phyloP scores from a whole-genome alignment of 2,329 filamentous ascomycete genomes.

The Sodiomyces alkalinus region DNA sequence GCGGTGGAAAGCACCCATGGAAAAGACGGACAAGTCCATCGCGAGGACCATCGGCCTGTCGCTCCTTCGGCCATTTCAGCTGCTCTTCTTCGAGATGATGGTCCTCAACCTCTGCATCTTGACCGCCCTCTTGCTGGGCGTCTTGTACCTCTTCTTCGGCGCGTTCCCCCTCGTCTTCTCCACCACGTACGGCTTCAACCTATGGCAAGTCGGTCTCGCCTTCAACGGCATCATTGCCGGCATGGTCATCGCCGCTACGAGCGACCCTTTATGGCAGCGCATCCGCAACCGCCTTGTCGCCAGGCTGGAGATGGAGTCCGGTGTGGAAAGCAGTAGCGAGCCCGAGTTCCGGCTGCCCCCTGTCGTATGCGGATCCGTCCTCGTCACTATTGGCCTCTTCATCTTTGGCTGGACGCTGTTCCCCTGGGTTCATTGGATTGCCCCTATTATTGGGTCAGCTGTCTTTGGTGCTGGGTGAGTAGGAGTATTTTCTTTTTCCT shows the following conservation, averaged over 20 bases:
- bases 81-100: slow-evolving; percentile 75
- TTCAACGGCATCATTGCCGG: slow-evolving; percentile 60
- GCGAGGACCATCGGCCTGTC: slow-evolving; percentile 40
- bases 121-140: slow-evolving; percentile 71
- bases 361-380: slow-evolving; percentile 54
- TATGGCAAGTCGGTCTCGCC: slow-evolving; percentile 66
- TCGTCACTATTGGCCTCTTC: slow-evolving; percentile 72
- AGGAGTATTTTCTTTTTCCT: slow-evolving; percentile 2
- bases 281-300: slow-evolving; percentile 43
- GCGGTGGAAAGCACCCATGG: slow-evolving; percentile 62
- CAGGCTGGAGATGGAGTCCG: slow-evolving; percentile 33
- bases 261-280: slow-evolving; percentile 50
- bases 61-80: slow-evolving; percentile 57
- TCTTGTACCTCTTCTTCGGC: slow-evolving; percentile 83
- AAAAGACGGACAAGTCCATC: slow-evolving; percentile 57
- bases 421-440: slow-evolving; percentile 58
- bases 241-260: slow-evolving; percentile 47
- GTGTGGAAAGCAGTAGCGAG: slow-evolving; percentile 46
- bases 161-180: slow-evolving; percentile 72
- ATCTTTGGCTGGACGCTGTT: slow-evolving; percentile 82
- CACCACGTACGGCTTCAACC: slow-evolving; percentile 57
- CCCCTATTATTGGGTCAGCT: slow-evolving; percentile 56
- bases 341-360: slow-evolving; percentile 78
- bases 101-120: slow-evolving; percentile 68
- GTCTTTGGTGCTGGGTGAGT: slow-evolving; percentile 59